A percentile compares a stretch with the other conserved stretches of the same genome.
phyloP scores from a whole-genome alignment of 495 filamentous ascomycete species.

The Jackrogersella multiformis region DNA sequence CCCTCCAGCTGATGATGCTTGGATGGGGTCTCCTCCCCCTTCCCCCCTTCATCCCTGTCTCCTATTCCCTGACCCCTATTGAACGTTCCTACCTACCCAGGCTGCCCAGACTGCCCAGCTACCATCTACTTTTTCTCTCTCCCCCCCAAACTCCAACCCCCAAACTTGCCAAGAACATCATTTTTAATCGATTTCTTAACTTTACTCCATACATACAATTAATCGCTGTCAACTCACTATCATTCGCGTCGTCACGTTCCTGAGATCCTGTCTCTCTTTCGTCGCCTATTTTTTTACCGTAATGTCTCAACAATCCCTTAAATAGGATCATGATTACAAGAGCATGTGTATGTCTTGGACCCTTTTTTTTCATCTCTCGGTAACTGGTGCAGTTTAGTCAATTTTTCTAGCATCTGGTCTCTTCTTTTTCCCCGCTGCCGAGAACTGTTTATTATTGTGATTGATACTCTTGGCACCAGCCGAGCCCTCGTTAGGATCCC shows the following conservation, averaged over 20 bases:
- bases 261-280: conserved; percentile 30
- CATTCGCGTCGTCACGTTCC: conserved; percentile 30
- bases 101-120: conserved; percentile 27
- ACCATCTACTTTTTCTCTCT: conserved; percentile 39
- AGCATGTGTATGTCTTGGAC: conserved; percentile 50
- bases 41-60: conserved; percentile 17
- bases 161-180: conserved; percentile 51
- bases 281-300: conserved; percentile 33
- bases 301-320: conserved; percentile 43
- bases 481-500: conserved; percentile 30
- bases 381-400: conserved; percentile 16
- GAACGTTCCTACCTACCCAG: too few species aligned
- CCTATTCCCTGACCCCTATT: conserved; percentile 35
- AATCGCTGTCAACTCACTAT: conserved; percentile 2
- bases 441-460: conserved; percentile 36
- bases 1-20: conserved; percentile 28
- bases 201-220: conserved; percentile 16
- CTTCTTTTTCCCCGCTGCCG: conserved; percentile 42
- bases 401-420: conserved; percentile 21
- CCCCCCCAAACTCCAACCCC: conserved; percentile 40
- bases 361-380: conserved; percentile 11
- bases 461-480: conserved; percentile 47
- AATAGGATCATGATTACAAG: conserved; percentile 47
- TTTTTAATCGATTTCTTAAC: conserved; percentile 43
- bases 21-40: conserved; percentile 9